A percentile compares a stretch with the other conserved stretches of the same genome.
Evolutionary conservation across 2,329 filamentous ascomycete genomes (phyloP).

Genomic region (Arthrobotrys entomopaga): DNA sequence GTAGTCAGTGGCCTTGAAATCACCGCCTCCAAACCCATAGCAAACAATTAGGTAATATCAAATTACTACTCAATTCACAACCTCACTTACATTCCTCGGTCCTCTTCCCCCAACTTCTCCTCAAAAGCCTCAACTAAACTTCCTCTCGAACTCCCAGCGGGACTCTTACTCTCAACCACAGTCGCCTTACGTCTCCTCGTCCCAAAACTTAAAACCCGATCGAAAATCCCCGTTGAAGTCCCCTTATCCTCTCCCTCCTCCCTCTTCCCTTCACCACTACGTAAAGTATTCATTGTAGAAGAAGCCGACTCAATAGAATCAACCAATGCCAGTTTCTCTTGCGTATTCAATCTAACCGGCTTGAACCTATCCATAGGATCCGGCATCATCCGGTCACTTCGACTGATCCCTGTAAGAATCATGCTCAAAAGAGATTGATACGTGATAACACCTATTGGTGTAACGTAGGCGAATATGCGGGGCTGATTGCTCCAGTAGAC

Average conservation of each 20-base stretch:
- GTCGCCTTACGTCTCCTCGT: conserved; percentile 32
- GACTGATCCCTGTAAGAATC: conserved; percentile 23
- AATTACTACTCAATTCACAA: neutral
- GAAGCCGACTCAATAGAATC: conserved; percentile 23
- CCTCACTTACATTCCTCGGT: conserved; percentile 3
- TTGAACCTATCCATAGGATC: conserved; percentile 44
- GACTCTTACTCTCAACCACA: conserved; percentile 34
- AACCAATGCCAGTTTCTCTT: conserved; percentile 35
- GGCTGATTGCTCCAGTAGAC: conserved; percentile 46
- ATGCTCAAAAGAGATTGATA: conserved; percentile 25
- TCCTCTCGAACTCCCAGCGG: conserved; percentile 29
- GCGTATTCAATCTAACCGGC: conserved; percentile 20
- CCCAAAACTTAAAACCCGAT: conserved; percentile 20
- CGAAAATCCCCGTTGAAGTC: conserved; percentile 26
- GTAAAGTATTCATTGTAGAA: neutral
- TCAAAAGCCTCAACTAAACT: conserved; percentile 29
- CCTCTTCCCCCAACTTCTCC: conserved; percentile 7
- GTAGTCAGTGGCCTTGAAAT: neutral
- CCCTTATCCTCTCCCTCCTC: conserved; percentile 5
- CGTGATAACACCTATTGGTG: conserved; percentile 37
- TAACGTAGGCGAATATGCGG: conserved; percentile 30
- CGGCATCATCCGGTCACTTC: conserved; percentile 22
- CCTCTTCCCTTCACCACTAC: neutral
- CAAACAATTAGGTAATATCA: too few species aligned
- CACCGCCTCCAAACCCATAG: too few species aligned